phyloP scores from a whole-genome alignment of 2,329 filamentous ascomycete genomes.

The Anthostomella pinea region DNA sequence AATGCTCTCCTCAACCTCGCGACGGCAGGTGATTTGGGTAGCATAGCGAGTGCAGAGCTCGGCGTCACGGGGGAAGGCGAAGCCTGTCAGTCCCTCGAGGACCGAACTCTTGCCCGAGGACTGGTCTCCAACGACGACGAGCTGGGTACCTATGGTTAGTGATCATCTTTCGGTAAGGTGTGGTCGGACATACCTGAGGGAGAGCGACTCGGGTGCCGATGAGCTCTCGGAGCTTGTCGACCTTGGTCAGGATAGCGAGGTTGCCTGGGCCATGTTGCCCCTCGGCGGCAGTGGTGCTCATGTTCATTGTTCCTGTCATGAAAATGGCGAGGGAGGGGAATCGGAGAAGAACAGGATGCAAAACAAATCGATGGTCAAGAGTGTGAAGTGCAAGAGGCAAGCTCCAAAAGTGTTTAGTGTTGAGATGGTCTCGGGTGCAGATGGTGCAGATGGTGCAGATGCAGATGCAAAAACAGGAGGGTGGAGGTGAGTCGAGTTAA shows the following conservation, averaged over 20 bases:
- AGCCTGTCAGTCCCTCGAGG: conserved; percentile 60
- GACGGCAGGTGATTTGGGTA: conserved; percentile 45
- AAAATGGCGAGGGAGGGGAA: no score
- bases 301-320: no score
- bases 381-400: no score
- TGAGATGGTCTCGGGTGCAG: no score
- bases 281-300: no score
- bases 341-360: no score
- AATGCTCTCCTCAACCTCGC: conserved; percentile 34
- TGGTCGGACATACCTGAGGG: conserved; percentile 24
- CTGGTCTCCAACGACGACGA: conserved; percentile 81
- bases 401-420: no score
- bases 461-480: no score
- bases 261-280: conserved; percentile 34
- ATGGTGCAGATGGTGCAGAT: no score
- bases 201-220: conserved; percentile 35
- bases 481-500: no score
- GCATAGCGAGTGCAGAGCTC: conserved; percentile 49
- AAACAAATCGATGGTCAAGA: no score
- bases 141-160: conserved; percentile 51
- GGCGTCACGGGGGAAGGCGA: conserved; percentile 43
- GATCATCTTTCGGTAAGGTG: conserved; percentile 16
- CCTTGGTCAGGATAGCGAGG: conserved; percentile 25
- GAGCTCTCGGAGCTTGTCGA: conserved; percentile 42
- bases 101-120: conserved; percentile 85